Conservation (phyloP, 352 stramenopile genomes). For the Aphanomyces stellatus region DNA sequence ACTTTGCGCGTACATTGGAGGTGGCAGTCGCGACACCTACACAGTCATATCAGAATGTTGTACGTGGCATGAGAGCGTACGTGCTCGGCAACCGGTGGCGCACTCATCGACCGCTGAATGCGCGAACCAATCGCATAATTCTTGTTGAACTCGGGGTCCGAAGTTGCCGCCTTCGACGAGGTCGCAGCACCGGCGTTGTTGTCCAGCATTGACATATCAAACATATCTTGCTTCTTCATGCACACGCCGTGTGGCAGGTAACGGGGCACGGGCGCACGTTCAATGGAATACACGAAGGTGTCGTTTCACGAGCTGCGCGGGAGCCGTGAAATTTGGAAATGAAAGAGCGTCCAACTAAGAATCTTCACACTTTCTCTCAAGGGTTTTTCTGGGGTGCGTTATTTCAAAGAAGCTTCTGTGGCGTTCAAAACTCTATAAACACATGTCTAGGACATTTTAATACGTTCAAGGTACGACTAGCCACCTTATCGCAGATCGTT, state of each 20-base stretch:
- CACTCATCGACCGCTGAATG: constrained; percentile 41
- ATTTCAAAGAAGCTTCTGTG: no score
- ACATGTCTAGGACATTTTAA: no score
- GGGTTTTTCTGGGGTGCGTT: no score
- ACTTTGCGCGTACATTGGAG: constrained; percentile 5
- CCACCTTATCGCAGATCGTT: no score
- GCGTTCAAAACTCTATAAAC: no score
- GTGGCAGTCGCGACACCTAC: constrained; percentile 2
- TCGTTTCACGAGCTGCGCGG: constrained; percentile 29
- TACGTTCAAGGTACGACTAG: no score
- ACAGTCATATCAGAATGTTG: not conserved
- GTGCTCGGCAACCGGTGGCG: constrained; percentile 31
- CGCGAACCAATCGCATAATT: constrained; percentile 23
- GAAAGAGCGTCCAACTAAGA: constrained; percentile 24
- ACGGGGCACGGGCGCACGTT: no score
- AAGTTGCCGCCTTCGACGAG: constrained; percentile 18
- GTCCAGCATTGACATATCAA: constrained; percentile 38
- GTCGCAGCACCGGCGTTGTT: constrained; percentile 25
- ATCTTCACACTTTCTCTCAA: not conserved
- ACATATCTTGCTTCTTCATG: constrained; percentile 6
- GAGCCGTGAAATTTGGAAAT: constrained; percentile 42
- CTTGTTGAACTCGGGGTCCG: constrained; percentile 7
- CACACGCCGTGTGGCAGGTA: no score
- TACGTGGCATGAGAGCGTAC: constrained; percentile 21
- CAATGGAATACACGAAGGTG: no score